A percentile compares a stretch with the other conserved stretches of the same genome.
Evolutionary conservation across 495 filamentous ascomycete species (phyloP).

Genomic region (Aspergillus panamensis): DNA sequence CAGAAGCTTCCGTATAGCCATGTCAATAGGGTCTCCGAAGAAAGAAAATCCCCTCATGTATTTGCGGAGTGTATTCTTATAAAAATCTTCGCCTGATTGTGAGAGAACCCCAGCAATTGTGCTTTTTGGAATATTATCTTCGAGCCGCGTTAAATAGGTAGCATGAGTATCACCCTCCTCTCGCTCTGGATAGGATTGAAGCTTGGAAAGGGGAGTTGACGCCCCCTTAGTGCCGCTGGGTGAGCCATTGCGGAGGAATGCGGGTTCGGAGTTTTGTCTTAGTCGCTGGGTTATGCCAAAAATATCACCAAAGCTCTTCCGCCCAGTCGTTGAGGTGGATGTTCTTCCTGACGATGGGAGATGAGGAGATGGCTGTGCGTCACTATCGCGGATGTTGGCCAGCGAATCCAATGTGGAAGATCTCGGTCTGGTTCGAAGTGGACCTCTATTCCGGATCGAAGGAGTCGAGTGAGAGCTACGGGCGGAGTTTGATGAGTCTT

Average conservation of each 20-base stretch:
- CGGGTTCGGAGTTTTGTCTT: conserved; percentile 71
- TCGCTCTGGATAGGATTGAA: conserved; percentile 70
- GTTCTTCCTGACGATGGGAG: conserved; percentile 61
- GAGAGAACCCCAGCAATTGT: conserved; percentile 77
- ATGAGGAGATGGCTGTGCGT: conserved; percentile 55
- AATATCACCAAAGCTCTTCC: conserved; percentile 87
- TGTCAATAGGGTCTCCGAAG: conserved; percentile 94
- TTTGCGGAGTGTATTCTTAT: conserved; percentile 74
- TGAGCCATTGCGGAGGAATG: conserved; percentile 59
- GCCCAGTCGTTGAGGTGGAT: conserved; percentile 76
- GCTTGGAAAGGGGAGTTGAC: conserved; percentile 65
- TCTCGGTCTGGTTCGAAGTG: conserved; percentile 50
- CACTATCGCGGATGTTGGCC: conserved; percentile 52
- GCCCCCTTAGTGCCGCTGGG: conserved; percentile 45
- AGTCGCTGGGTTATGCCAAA: conserved; percentile 70
- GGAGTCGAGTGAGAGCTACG: conserved; percentile 74
- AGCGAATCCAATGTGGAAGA: conserved; percentile 88
- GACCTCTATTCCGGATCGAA: conserved; percentile 35
- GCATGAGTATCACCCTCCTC: conserved; percentile 87
- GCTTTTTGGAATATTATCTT: conserved; percentile 72
- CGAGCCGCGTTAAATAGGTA: conserved; percentile 77
- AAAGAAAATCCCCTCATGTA: conserved; percentile 95
- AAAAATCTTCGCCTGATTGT: conserved; percentile 81
- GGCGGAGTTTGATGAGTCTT: conserved; percentile 62
- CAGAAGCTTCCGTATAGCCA: conserved; percentile 90